phyloP scores from a whole-genome alignment of 148 eudicot species.

The Vaccinium corymbosum region DNA sequence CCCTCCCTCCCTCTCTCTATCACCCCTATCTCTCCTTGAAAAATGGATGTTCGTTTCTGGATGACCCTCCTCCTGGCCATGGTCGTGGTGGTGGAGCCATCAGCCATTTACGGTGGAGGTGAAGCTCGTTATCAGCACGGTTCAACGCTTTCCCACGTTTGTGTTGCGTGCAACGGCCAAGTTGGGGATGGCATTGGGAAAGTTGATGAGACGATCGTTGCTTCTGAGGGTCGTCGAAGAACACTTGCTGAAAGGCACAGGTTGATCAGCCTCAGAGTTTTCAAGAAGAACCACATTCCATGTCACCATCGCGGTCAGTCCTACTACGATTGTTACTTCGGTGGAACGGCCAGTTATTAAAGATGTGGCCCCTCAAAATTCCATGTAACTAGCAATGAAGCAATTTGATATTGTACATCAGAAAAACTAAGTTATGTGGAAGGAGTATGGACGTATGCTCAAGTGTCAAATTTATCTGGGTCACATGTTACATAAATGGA shows the following conservation, averaged over 20 bases:
- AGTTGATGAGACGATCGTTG: not conserved
- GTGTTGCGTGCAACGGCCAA: not conserved
- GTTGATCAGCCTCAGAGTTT: constrained; percentile 1
- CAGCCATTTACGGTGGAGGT: not conserved
- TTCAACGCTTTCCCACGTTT: not conserved
- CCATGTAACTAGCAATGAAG: not conserved
- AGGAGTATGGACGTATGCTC: not conserved
- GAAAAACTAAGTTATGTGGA: not conserved
- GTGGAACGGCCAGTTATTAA: not conserved
- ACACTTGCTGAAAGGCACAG: not conserved
- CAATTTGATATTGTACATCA: not conserved
- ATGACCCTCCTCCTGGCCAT: constrained; percentile 11
- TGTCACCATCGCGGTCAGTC: constrained; percentile 4
- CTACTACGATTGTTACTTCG: not conserved
- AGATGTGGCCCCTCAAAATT: not conserved
- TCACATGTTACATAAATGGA: not conserved
- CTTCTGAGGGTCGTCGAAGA: not conserved
- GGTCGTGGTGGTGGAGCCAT: constrained; percentile 2
- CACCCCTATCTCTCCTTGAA: not conserved
- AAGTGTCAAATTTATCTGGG: not conserved
- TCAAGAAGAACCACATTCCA: constrained; percentile 5
- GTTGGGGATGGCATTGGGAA: not conserved
- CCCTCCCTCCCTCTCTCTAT: not conserved
- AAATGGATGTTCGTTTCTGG: not conserved
- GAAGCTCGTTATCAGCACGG: not conserved